Conservation (phyloP, 768 basidiomycete genomes). For the Russula brevipes region DNA sequence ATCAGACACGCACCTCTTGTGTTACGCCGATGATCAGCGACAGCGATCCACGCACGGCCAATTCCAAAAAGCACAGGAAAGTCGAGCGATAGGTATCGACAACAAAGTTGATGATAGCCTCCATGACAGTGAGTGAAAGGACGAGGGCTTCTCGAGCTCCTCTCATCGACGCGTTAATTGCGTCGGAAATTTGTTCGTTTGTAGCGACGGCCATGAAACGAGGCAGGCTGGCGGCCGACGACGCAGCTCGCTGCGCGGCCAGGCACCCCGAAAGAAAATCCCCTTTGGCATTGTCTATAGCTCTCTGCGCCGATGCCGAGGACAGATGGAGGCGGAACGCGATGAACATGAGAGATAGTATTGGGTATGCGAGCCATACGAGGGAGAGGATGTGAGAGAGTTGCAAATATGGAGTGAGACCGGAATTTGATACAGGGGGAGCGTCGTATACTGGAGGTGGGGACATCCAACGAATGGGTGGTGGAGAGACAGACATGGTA, state of each 20-base stretch:
- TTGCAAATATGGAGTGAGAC: slow-evolving; percentile 76
- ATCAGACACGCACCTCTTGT: slow-evolving; percentile 59
- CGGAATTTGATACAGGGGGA: slow-evolving; percentile 25
- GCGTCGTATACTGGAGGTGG: slow-evolving; percentile 57
- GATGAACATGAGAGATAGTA: slow-evolving; percentile 83
- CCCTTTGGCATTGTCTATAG: slow-evolving; percentile 63
- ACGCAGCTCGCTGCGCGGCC: slow-evolving; percentile 80
- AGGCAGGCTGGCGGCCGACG: slow-evolving; percentile 78
- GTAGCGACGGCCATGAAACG: slow-evolving; percentile 82
- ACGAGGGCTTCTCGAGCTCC: slow-evolving; percentile 70
- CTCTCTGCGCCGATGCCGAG: slow-evolving; percentile 58
- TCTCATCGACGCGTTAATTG: slow-evolving; percentile 73
- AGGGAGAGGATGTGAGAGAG: slow-evolving; percentile 81
- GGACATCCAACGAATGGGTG: slow-evolving; percentile 29
- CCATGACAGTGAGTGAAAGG: slow-evolving; percentile 75
- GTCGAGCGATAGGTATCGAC: slow-evolving; percentile 90
- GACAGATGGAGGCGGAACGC: slow-evolving; percentile 78
- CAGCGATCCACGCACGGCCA: slow-evolving; percentile 78
- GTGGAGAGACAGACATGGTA: slow-evolving; percentile 31
- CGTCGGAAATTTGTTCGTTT: slow-evolving; percentile 71
- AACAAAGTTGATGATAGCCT: slow-evolving; percentile 85
- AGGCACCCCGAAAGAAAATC: slow-evolving; percentile 79
- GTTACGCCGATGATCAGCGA: slow-evolving; percentile 77
- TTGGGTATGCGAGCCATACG: slow-evolving; percentile 87
- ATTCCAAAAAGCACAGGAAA: slow-evolving; percentile 90